Evolutionary conservation across 2,329 filamentous ascomycete species (phyloP).

Genomic region (Grosmannia huntii): DNA sequence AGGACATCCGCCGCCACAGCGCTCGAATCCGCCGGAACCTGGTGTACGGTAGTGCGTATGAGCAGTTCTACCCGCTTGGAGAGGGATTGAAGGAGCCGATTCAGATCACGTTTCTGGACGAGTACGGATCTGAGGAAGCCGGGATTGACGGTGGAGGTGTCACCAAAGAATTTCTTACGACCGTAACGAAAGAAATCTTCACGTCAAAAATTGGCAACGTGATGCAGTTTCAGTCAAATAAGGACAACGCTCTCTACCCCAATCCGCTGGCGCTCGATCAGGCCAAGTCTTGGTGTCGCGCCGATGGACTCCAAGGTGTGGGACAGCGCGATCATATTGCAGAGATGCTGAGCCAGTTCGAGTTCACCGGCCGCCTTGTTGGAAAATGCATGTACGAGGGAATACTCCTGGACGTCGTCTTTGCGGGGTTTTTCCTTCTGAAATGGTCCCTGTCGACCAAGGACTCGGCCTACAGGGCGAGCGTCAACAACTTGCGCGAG

Average conservation of each 20-base stretch:
- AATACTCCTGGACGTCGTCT: conserved; percentile 83
- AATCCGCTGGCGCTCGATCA: conserved; percentile 70
- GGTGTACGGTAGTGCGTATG: conserved; percentile 76
- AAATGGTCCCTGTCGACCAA: conserved; percentile 73
- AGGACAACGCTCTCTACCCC: conserved; percentile 76
- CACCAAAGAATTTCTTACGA: conserved; percentile 92
- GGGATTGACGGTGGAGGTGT: conserved; percentile 96
- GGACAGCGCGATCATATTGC: conserved; percentile 45
- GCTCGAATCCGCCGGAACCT: conserved; percentile 63
- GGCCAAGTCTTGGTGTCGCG: conserved; percentile 1
- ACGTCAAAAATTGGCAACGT: conserved; percentile 29
- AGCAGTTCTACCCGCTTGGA: conserved; percentile 68
- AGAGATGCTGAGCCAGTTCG: conserved; percentile 60
- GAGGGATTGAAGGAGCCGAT: conserved; percentile 88
- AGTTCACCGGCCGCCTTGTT: conserved; percentile 84
- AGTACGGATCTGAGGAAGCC: conserved; percentile 75
- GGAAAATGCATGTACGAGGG: conserved; percentile 97
- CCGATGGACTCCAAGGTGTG: conserved; percentile 41
- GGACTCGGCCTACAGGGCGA: conserved; percentile 64
- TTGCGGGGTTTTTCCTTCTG: conserved; percentile 89
- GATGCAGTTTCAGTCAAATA: conserved; percentile 66
- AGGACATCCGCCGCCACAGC: conserved; percentile 47
- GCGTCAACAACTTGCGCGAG: conserved; percentile 85
- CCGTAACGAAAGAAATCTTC: conserved; percentile 77
- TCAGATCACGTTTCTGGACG: conserved; percentile 90